These are phyloP conservation scores for Macadamia tetraphylla DNA, from an alignment of 164 flowering plant species.

Conservation along the genomic window DNA sequence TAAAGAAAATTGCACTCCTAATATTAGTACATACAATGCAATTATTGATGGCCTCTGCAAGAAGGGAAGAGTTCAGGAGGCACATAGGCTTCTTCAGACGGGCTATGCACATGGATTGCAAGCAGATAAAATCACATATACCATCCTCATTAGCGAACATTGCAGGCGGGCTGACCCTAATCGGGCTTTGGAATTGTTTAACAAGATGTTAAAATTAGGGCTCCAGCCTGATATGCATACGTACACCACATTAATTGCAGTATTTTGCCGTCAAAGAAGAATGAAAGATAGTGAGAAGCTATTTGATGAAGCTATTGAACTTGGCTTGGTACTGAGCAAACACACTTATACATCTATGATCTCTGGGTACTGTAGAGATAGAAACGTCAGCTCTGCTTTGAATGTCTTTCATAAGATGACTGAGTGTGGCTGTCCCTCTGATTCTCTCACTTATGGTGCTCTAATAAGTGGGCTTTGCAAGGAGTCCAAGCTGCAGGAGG, in stretches of 20 bases:
- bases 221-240: slow-evolving; percentile 59
- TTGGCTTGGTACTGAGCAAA: slow-evolving; percentile 65
- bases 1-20: slow-evolving; percentile 50
- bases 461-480: slow-evolving; percentile 88
- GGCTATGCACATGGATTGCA: slow-evolving; percentile 36
- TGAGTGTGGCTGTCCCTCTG: slow-evolving; percentile 55
- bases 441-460: slow-evolving; percentile 78
- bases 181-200: slow-evolving; percentile 46
- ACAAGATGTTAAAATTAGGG: slow-evolving; percentile 57
- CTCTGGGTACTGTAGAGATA: slow-evolving; percentile 62
- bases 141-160: slow-evolving; percentile 62
- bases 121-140: slow-evolving; percentile 68
- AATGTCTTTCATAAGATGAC: slow-evolving; percentile 51
- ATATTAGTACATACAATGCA: slow-evolving; percentile 69
- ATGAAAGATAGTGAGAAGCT: slow-evolving; percentile 59
- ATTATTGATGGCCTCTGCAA: slow-evolving; percentile 59
- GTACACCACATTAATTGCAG: slow-evolving; percentile 57
- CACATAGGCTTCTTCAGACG: slow-evolving; percentile 40
- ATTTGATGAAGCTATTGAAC: slow-evolving; percentile 46
- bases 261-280: slow-evolving; percentile 56
- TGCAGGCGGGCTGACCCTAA: slow-evolving; percentile 40
- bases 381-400: slow-evolving; percentile 40
- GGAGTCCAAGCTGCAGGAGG: slow-evolving; percentile 62
- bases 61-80: slow-evolving; percentile 60
- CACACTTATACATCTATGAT: slow-evolving; percentile 87